Percentiles rank a stretch among this genome's conserved stretches.
These are phyloP conservation scores for Thinopyrum elongatum DNA, from an alignment of 176 grass and related monocot genomes.

Conservation along the genomic window DNA sequence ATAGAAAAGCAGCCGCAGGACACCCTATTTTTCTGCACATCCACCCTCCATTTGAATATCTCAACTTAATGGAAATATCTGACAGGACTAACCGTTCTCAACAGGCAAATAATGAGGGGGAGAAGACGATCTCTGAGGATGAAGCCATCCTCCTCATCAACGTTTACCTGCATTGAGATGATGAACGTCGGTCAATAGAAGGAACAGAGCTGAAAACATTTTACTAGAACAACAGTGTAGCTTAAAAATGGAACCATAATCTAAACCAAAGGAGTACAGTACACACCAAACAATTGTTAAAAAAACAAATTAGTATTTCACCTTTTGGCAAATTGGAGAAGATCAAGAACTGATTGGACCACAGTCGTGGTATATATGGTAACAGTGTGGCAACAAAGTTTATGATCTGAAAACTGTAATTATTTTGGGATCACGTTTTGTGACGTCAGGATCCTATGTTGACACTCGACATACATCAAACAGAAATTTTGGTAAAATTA, in stretches of 20 bases:
- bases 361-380: neutral
- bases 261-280: neutral
- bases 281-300: neutral
- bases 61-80: neutral
- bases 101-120: slow-evolving; percentile 88
- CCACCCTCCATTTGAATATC: slow-evolving; percentile 1
- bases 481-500: neutral
- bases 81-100: slow-evolving; percentile 76
- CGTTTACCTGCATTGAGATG: slow-evolving; percentile 47
- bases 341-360: neutral
- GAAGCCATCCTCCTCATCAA: slow-evolving; percentile 71
- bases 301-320: neutral
- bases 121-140: slow-evolving; percentile 83
- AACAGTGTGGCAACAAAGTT: neutral
- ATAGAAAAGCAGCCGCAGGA: neutral
- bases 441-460: neutral
- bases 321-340: neutral
- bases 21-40: slow-evolving; percentile 18
- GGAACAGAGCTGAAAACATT: neutral
- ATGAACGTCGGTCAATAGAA: slow-evolving; percentile 23
- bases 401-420: slow-evolving; percentile 1
- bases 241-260: slow-evolving; percentile 5
- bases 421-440: neutral
- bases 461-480: neutral
- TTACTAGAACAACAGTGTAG: neutral